Conservation (phyloP, 495 filamentous ascomycete species). For the Letharia lupina region DNA sequence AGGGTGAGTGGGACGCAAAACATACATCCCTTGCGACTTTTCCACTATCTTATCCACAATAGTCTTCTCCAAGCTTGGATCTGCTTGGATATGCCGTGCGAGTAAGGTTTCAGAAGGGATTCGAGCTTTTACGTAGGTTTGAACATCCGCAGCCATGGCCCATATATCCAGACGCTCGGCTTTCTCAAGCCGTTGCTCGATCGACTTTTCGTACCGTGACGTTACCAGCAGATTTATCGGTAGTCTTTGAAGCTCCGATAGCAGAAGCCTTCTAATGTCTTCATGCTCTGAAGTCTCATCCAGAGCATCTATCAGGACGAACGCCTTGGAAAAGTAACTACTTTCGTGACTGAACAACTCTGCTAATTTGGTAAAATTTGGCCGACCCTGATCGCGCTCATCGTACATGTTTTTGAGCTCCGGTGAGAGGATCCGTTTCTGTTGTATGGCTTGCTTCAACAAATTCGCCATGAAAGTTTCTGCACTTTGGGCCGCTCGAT, state of each 20-base stretch:
- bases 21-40: slow-evolving; percentile 3
- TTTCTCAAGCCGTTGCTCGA: neutral
- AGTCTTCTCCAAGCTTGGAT: neutral
- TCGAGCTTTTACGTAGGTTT: slow-evolving; percentile 5
- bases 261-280: neutral
- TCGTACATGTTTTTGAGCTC: neutral
- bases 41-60: neutral
- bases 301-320: slow-evolving; percentile 32
- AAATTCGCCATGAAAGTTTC: slow-evolving; percentile 14
- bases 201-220: slow-evolving; percentile 4
- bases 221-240: slow-evolving; percentile 3
- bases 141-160: neutral
- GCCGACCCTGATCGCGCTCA: neutral
- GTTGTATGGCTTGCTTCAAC: slow-evolving; percentile 14
- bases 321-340: slow-evolving; percentile 5
- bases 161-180: slow-evolving; percentile 4
- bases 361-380: neutral
- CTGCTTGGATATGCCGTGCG: neutral
- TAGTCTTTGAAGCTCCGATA: neutral
- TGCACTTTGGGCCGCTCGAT: slow-evolving; percentile 1
- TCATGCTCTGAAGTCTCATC: slow-evolving; percentile 30
- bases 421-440: neutral
- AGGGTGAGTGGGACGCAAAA: no score
- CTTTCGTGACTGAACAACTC: neutral
- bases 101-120: neutral